These are phyloP conservation scores for Candida caryicola DNA, from an alignment of 805 yeast genomes.

Conservation along the genomic window DNA sequence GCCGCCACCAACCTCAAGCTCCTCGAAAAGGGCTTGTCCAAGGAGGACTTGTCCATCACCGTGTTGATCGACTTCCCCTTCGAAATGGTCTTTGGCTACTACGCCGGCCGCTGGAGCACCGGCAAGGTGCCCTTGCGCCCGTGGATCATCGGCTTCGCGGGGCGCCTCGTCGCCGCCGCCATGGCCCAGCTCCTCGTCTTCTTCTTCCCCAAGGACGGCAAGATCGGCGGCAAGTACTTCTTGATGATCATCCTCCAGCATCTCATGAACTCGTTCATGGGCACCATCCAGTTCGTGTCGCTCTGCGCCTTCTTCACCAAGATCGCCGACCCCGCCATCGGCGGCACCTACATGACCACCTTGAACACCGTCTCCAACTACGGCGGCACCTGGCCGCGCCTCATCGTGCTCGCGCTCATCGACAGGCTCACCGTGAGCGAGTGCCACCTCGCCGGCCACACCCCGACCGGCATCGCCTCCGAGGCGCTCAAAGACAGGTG, in stretches of 20 bases:
- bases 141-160: conserved; percentile 85
- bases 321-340: conserved; percentile 92
- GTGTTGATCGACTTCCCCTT: conserved; percentile 94
- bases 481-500: conserved; percentile 51
- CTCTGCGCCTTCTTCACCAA: conserved; percentile 92
- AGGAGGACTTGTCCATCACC: conserved; percentile 90
- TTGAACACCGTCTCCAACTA: conserved; percentile 86
- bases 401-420: conserved; percentile 74
- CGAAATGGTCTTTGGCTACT: conserved; percentile 91
- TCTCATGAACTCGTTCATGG: conserved; percentile 83
- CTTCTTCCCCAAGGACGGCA: conserved; percentile 59
- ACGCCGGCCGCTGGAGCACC: conserved; percentile 92
- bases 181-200: conserved; percentile 72
- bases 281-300: conserved; percentile 92
- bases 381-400: conserved; percentile 97
- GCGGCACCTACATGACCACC: conserved; percentile 98
- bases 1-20: conserved; percentile 91
- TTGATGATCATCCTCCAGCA: conserved; percentile 77
- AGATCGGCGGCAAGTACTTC: conserved; percentile 56
- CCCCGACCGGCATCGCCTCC: conserved; percentile 13
- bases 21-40: conserved; percentile 85
- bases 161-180: conserved; percentile 72
- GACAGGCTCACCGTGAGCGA: conserved; percentile 69
- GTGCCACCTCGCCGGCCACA: conserved; percentile 41
- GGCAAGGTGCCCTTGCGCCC: conserved; percentile 77